phyloP scores from a whole-genome alignment of 1,139 yeast species.

The Pichia sp. region DNA sequence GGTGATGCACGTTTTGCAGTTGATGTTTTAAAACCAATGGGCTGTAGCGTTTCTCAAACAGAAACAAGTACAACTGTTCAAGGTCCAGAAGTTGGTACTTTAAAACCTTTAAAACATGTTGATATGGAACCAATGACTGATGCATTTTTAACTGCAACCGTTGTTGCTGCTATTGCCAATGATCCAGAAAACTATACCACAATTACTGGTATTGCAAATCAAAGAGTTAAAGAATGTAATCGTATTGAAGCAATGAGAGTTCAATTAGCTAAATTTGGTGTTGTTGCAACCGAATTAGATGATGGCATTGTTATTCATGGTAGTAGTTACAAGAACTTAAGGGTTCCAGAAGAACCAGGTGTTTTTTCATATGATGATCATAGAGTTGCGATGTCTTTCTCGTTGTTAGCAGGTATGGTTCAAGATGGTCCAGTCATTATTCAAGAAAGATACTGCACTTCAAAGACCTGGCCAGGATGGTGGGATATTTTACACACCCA shows the following conservation, averaged over 20 bases:
- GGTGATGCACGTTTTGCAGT: conserved; percentile 97
- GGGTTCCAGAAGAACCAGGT: conserved; percentile 52
- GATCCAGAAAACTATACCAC: conserved; percentile 53
- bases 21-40: conserved; percentile 92
- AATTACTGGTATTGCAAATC: conserved; percentile 94
- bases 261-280: conserved; percentile 87
- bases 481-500: conserved; percentile 84
- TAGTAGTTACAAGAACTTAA: conserved; percentile 39
- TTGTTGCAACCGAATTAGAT: conserved; percentile 70
- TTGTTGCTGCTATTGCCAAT: conserved; percentile 80
- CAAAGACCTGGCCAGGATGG: conserved; percentile 99
- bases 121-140: conserved; percentile 99
- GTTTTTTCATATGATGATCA: conserved; percentile 87
- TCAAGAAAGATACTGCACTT: conserved; percentile 85
- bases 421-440: conserved; percentile 53
- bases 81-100: conserved; percentile 69
- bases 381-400: conserved; percentile 97
- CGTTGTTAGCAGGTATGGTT: conserved; percentile 63
- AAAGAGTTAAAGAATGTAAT: conserved; percentile 95
- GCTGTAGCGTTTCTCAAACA: conserved; percentile 80
- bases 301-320: conserved; percentile 92
- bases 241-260: conserved; percentile 92
- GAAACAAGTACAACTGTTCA: conserved; percentile 82
- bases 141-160: conserved; percentile 94
- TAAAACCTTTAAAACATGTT: conserved; percentile 65